A percentile compares a stretch with the other conserved stretches of the same genome.
These are phyloP conservation scores for Boletus rubroflammeus DNA, from an alignment of 768 basidiomycete species.

Conservation along the genomic window DNA sequence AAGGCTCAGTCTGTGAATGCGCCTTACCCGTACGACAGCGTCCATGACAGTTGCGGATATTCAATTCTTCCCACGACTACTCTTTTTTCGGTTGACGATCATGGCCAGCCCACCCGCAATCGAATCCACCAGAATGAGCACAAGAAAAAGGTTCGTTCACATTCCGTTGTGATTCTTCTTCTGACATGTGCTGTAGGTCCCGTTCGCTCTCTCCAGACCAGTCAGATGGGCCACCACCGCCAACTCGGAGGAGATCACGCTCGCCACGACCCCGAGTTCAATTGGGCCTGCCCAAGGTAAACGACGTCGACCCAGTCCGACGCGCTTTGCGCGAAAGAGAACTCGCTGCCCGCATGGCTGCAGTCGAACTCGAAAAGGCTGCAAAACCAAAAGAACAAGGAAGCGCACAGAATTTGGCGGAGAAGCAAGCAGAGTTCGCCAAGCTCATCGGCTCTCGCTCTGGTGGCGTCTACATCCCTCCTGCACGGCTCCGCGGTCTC, in stretches of 20 bases:
- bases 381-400: slow-evolving; percentile 50
- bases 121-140: slow-evolving; percentile 35
- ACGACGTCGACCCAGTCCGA: slow-evolving; percentile 75
- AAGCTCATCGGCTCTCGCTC: slow-evolving; percentile 79
- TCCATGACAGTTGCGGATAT: too few species aligned
- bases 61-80: slow-evolving; percentile 12
- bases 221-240: slow-evolving; percentile 36
- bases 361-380: slow-evolving; percentile 60
- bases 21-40: slow-evolving; percentile 47
- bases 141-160: slow-evolving; percentile 41
- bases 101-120: slow-evolving; percentile 38
- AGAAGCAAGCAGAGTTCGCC: slow-evolving; percentile 83
- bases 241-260: slow-evolving; percentile 40
- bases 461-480: slow-evolving; percentile 96
- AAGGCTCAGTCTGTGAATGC: background rate
- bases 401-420: slow-evolving; percentile 46
- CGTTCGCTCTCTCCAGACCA: slow-evolving; percentile 42
- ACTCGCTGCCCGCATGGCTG: slow-evolving; percentile 66
- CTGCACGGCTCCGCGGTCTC: slow-evolving; percentile 86
- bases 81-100: slow-evolving; percentile 4
- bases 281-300: slow-evolving; percentile 47
- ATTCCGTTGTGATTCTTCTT: background rate
- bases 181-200: slow-evolving; percentile 37
- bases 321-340: slow-evolving; percentile 76
- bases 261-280: slow-evolving; percentile 34